Conservation (phyloP, 2,329 filamentous ascomycete genomes). For the Colletotrichum incanum region DNA sequence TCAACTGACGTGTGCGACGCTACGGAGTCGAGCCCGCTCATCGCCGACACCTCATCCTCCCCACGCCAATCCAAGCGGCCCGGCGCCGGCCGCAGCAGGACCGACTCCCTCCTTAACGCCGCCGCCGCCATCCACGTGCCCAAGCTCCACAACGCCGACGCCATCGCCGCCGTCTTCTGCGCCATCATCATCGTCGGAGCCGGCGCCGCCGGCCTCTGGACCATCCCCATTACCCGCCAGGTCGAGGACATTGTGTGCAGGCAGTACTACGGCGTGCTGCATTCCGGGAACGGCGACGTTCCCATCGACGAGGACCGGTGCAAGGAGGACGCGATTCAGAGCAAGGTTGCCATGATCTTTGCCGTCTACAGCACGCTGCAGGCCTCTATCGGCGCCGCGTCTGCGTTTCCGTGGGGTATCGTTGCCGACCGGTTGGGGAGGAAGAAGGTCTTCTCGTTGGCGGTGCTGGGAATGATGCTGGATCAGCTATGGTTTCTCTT, state of each 20-base stretch:
- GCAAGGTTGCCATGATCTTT: conserved; percentile 53
- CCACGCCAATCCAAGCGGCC: background rate
- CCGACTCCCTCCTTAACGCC: conserved; percentile 30
- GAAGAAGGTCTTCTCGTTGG: conserved; percentile 52
- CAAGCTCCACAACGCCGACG: conserved; percentile 46
- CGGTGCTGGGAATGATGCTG: conserved; percentile 51
- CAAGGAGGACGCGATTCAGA: conserved; percentile 55
- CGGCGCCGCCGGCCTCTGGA: conserved; percentile 50
- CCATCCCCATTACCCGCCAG: conserved; percentile 53
- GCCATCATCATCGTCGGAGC: conserved; percentile 50
- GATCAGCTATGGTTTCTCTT: conserved; percentile 49
- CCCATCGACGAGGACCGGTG: conserved; percentile 56
- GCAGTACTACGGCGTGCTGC: conserved; percentile 52
- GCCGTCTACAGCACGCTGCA: conserved; percentile 50
- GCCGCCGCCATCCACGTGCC: conserved; percentile 43
- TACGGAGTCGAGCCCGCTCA: conserved; percentile 35
- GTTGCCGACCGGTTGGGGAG: conserved; percentile 57
- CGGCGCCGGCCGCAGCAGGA: conserved; percentile 17
- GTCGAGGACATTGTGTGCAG: conserved; percentile 59
- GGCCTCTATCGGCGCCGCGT: conserved; percentile 51
- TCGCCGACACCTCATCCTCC: background rate
- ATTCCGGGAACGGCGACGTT: conserved; percentile 39
- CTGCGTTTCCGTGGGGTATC: conserved; percentile 56
- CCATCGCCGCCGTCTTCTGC: conserved; percentile 52
- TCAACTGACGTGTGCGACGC: conserved; percentile 1